These are phyloP conservation scores for Phanerodontia chrysosporium DNA, from an alignment of 768 basidiomycete genomes.

Conservation along the genomic window DNA sequence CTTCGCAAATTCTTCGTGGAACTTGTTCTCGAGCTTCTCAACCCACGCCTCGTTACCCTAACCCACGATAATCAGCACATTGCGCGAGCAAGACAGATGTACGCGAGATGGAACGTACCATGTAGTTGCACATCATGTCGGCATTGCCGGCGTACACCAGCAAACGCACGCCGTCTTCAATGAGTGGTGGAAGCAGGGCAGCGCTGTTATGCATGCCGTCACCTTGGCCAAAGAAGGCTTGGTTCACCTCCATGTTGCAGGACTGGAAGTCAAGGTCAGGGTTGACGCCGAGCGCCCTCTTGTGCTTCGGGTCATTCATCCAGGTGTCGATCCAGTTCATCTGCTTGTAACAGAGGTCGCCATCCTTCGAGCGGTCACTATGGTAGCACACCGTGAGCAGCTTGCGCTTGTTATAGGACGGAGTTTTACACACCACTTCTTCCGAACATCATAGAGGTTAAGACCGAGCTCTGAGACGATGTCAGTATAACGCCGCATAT, in stretches of 20 bases:
- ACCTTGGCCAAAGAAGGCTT: slow-evolving; percentile 75
- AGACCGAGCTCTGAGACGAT: slow-evolving; percentile 13
- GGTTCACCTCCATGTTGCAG: slow-evolving; percentile 79
- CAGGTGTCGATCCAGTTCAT: slow-evolving; percentile 87
- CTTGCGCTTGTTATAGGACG: no score
- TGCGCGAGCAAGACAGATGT: background rate
- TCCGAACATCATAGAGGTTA: slow-evolving; percentile 89
- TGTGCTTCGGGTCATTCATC: slow-evolving; percentile 76
- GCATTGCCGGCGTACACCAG: slow-evolving; percentile 89
- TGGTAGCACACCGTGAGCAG: background rate
- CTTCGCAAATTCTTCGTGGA: slow-evolving; percentile 54
- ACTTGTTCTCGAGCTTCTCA: slow-evolving; percentile 54
- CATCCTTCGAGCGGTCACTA: slow-evolving; percentile 59
- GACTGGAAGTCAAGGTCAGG: slow-evolving; percentile 53
- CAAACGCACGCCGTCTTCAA: slow-evolving; percentile 78
- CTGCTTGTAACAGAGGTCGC: slow-evolving; percentile 71
- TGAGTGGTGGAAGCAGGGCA: slow-evolving; percentile 68
- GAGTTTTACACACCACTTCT: slow-evolving; percentile 39
- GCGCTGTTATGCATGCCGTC: slow-evolving; percentile 87
- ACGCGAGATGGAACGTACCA: slow-evolving; percentile 40
- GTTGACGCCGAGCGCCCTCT: slow-evolving; percentile 73
- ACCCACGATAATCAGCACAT: background rate
- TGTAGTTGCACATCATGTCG: slow-evolving; percentile 89
- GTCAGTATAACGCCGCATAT: background rate
- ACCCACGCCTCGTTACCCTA: slow-evolving; percentile 82